Percentiles rank a stretch among this genome's conserved stretches.
These are phyloP conservation scores for Fraxinus sp. DNA, from an alignment of 305 asterid species.

Conservation along the genomic window DNA sequence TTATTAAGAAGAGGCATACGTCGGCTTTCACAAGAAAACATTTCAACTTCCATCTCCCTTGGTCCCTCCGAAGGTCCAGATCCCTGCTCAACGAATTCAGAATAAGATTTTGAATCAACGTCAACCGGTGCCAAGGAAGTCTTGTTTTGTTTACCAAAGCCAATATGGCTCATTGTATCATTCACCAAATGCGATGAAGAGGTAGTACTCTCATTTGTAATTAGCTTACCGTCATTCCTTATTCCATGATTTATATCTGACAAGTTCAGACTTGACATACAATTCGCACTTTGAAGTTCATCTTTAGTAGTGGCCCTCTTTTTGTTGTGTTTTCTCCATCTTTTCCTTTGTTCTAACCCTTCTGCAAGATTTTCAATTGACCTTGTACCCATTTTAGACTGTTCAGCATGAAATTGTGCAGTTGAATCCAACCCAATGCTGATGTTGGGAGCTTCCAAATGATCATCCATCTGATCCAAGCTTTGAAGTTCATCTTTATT, in stretches of 20 bases:
- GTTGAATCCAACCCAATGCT: slow-evolving; percentile 18
- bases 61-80: slow-evolving; percentile 21
- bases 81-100: slow-evolving; percentile 19
- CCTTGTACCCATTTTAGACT: slow-evolving; percentile 15
- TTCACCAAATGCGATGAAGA: slow-evolving; percentile 18
- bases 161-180: slow-evolving; percentile 10
- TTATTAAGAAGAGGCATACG: slow-evolving; percentile 7
- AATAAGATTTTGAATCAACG: slow-evolving; percentile 13
- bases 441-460: slow-evolving; percentile 23
- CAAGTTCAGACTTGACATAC: slow-evolving; percentile 30
- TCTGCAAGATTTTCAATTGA: slow-evolving; percentile 3
- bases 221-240: slow-evolving; percentile 11
- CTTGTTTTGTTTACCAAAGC: slow-evolving; percentile 10
- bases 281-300: slow-evolving; percentile 21
- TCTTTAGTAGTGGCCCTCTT: slow-evolving; percentile 17
- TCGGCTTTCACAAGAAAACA: slow-evolving; percentile 23
- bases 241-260: slow-evolving; percentile 26
- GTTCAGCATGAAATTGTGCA: slow-evolving; percentile 29
- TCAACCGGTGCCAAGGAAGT: slow-evolving; percentile 12
- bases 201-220: slow-evolving; percentile 15
- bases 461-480: slow-evolving; percentile 4
- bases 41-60: slow-evolving; percentile 22
- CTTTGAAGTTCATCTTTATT: slow-evolving; percentile 14
- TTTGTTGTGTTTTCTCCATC: slow-evolving; percentile 19
- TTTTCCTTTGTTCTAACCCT: slow-evolving; percentile 22